Evolutionary conservation across 805 yeast species (phyloP), one percentile per base, ranked within the genome.

Genomic region (Candida coleopterorum): DNA sequence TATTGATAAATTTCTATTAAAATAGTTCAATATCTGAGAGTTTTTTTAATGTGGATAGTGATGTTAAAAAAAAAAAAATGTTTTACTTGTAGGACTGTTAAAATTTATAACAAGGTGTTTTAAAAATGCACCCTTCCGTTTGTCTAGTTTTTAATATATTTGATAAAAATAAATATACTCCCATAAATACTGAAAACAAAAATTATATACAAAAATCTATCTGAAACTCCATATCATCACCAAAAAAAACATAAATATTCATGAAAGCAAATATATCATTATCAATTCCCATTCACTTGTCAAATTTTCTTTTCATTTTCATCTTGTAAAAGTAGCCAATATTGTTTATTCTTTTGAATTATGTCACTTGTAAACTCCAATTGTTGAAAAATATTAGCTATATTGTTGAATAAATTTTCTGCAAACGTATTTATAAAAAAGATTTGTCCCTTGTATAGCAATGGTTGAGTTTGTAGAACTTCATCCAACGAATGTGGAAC

Each of bases 381-480:
- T 38, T 76, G 75, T 2, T 87, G 88, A 22, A 86, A 67, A 9
- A 75, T 69, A 18, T 67, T 68, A 16, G 76, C 71, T 16, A 87
- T 74, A 46, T 77, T 80, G 30, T 63, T 59, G 60, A 90, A 90
- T 54, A 88, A 76, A 37, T 79, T 80, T 42, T 67, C 76, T 4
- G 96, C 96, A 68, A 85, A 89, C 12, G 85, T 73, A 48, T 75
- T 70, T 40, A 88, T 87, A 67, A 89, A 89, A 53, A 85, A 86
- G 22, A 85, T 58, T 61, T 89, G 97, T 12, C 89, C 85, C 44
- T 72, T 70, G 22, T 79, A 79, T 25, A 88, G 64, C 10, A 50
- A 43, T 7, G 81, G 79, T 37, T 70, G 71, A 30, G 56, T 46
- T 6, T 47, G 35, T 15, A 82, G 56, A 4, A 82, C 70, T 8